phyloP scores from a whole-genome alignment of 1,139 yeast species.

The Scheffersomyces parashehatae region DNA sequence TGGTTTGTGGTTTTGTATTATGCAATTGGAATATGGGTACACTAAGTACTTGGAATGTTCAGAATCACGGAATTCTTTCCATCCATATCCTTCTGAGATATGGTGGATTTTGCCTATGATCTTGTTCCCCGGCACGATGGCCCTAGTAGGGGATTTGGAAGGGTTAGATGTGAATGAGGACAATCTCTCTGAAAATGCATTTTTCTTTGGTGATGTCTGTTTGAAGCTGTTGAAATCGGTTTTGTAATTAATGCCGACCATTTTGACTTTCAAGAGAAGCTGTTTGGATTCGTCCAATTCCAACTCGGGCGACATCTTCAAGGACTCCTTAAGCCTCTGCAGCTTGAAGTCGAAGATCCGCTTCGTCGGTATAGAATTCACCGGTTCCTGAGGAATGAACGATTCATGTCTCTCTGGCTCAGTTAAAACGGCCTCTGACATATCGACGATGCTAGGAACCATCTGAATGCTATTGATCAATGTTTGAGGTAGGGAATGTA shows the following conservation, averaged over 20 bases:
- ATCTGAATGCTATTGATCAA: too few species aligned
- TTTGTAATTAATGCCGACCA: conserved; percentile 30
- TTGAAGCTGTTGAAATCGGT: conserved; percentile 24
- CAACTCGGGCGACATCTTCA: conserved; percentile 32
- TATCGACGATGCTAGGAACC: background rate
- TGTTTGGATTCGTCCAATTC: conserved; percentile 20
- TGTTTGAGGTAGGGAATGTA: too few species aligned
- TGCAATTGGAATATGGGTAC: conserved; percentile 39
- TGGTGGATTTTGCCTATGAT: conserved; percentile 28
- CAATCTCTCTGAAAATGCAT: background rate
- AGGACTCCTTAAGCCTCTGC: conserved; percentile 24
- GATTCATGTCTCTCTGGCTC: conserved; percentile 1
- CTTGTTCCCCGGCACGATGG: conserved; percentile 34
- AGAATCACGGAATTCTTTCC: conserved; percentile 3
- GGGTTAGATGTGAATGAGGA: conserved; percentile 3
- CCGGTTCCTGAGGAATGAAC: conserved; percentile 3
- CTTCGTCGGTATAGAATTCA: conserved; percentile 26
- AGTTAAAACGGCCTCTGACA: background rate
- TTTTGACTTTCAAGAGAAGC: conserved; percentile 29
- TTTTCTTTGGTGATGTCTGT: background rate
- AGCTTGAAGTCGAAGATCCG: conserved; percentile 27
- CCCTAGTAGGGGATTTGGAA: background rate
- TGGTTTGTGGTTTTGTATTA: conserved; percentile 19
- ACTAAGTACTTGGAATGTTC: conserved; percentile 27
- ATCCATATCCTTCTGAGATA: conserved; percentile 8